Conservation (phyloP, 805 yeast genomes). For the Debaryomyces castellii region DNA sequence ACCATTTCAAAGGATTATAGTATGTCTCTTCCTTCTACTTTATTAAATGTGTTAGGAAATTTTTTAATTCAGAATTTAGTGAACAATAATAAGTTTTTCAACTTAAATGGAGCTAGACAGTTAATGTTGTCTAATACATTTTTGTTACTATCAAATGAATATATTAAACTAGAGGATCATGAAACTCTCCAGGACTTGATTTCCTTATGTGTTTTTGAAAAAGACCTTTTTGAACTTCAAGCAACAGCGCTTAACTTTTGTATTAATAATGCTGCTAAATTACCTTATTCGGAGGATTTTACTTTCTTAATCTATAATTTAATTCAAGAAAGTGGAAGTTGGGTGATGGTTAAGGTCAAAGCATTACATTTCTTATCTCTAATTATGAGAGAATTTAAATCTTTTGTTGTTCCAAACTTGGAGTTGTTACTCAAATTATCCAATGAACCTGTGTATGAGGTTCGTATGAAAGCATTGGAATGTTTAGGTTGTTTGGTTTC, state of each 20-base stretch:
- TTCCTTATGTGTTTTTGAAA: constrained; percentile 34
- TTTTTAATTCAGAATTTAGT: constrained; percentile 34
- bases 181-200: constrained; percentile 24
- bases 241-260: constrained; percentile 37
- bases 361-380: constrained; percentile 33
- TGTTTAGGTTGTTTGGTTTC: constrained; percentile 48
- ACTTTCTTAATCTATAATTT: constrained; percentile 15
- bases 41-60: constrained; percentile 23
- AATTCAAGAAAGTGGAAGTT: constrained; percentile 22
- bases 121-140: constrained; percentile 38
- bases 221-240: constrained; percentile 40
- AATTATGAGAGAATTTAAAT: constrained; percentile 5
- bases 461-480: constrained; percentile 50
- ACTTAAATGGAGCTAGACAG: constrained; percentile 51
- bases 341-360: constrained; percentile 47
- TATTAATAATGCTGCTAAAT: constrained; percentile 1
- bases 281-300: constrained; percentile 2
- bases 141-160: constrained; percentile 24
- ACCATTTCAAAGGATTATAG: constrained; percentile 8
- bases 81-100: constrained; percentile 5
- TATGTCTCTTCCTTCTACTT: constrained; percentile 1
- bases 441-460: constrained; percentile 36
- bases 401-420: background rate
- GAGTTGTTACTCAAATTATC: background rate
- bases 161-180: constrained; percentile 9